phyloP scores from a whole-genome alignment of 2,329 filamentous ascomycete genomes.

The Cladosporium cucumerinum region DNA sequence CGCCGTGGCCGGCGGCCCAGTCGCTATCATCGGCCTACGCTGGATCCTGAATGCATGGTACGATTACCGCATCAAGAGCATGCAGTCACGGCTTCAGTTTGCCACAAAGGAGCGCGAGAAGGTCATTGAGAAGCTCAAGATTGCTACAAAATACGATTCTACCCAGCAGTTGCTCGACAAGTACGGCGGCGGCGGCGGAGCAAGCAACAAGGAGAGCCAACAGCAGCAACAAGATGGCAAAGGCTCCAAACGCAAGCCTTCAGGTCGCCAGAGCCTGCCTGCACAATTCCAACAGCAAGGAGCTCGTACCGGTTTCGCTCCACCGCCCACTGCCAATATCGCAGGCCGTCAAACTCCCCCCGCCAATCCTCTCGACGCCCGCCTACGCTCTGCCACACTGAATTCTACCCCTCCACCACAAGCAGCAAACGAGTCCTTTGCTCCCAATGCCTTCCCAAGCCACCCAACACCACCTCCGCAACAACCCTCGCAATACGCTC shows the following conservation, averaged over 20 bases:
- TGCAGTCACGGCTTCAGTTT: constrained; percentile 66
- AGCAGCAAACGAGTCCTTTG: constrained; percentile 47
- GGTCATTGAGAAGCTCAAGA: constrained; percentile 92
- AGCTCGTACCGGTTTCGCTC: constrained; percentile 57
- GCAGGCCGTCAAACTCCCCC: constrained; percentile 37
- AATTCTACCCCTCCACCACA: constrained; percentile 25
- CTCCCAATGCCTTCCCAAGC: constrained; percentile 64
- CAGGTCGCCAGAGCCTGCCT: constrained; percentile 17
- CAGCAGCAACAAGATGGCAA: constrained; percentile 30
- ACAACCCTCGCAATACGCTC: constrained; percentile 18
- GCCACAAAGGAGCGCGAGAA: constrained; percentile 75
- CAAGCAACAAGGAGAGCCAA: constrained; percentile 36
- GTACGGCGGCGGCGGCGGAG: constrained; percentile 69
- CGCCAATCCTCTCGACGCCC: constrained; percentile 17
- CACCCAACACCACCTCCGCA: constrained; percentile 28
- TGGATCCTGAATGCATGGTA: constrained; percentile 67
- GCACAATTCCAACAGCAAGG: constrained; percentile 32
- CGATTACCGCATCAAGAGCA: constrained; percentile 72
- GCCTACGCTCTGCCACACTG: not conserved
- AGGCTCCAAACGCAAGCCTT: constrained; percentile 28
- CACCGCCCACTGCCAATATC: constrained; percentile 65
- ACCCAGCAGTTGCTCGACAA: constrained; percentile 91
- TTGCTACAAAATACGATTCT: constrained; percentile 92
- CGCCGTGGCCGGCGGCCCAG: constrained; percentile 71
- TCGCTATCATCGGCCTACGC: constrained; percentile 69